phyloP scores from a whole-genome alignment of 1,284 basidiomycete species.

The Microbotryum violaceum region DNA sequence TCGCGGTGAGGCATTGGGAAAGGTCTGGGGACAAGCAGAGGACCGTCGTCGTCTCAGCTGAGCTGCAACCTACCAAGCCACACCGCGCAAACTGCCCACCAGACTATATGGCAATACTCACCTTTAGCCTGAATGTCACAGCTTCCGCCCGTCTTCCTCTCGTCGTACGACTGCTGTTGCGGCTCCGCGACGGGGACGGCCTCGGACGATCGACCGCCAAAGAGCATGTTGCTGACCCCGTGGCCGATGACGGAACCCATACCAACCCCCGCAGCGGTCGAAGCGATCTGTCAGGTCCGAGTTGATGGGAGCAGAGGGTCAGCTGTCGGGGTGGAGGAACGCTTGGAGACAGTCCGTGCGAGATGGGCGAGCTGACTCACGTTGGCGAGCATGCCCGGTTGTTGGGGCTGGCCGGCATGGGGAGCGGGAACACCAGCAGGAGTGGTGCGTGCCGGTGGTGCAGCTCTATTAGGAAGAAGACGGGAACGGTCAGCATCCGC shows the following conservation, averaged over 20 bases:
- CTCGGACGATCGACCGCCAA: conserved; percentile 44
- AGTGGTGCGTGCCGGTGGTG: conserved; percentile 15
- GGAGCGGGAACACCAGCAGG: conserved; percentile 11
- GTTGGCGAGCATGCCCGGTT: conserved; percentile 22
- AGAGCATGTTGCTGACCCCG: conserved; percentile 51
- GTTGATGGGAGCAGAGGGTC: not conserved
- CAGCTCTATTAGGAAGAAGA: conserved; percentile 7
- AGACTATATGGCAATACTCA: conserved; percentile 35
- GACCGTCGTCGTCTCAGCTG: not conserved
- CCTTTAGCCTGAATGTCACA: conserved; percentile 52
- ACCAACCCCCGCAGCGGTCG: conserved; percentile 51
- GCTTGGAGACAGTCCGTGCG: not conserved
- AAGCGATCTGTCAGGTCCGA: conserved; percentile 43
- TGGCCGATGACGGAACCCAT: conserved; percentile 51
- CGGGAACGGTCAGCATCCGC: not conserved
- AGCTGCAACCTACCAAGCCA: not conserved
- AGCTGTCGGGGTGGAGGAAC: not conserved
- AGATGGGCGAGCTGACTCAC: not conserved
- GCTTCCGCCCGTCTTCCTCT: conserved; percentile 37
- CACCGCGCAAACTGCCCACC: not conserved
- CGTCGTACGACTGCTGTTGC: conserved; percentile 36
- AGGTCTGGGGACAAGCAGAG: conserved; percentile 39
- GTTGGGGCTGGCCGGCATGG: conserved; percentile 5
- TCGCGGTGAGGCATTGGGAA: conserved; percentile 48
- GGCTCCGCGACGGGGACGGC: conserved; percentile 38